Base-by-base conservation (phyloP, 495 filamentous ascomycete species). In the Hypoxylon intermedium region DNA sequence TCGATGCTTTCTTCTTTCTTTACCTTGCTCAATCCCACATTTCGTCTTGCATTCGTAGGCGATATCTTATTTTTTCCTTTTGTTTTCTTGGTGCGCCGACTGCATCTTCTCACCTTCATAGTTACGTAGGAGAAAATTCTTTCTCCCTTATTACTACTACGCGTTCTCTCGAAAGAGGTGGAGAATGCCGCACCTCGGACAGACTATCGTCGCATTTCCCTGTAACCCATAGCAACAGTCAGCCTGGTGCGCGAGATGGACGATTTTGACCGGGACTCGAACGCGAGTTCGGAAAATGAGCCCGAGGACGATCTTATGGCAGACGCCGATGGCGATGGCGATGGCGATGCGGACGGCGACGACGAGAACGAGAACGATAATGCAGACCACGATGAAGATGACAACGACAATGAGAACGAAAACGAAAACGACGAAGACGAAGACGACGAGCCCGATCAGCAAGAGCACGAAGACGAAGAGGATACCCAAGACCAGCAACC, bases 261-360 rank as follows among this genome's bases (percentile, higher is more conserved):
- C 31, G 68, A 71, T 46, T 71, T 62, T n/a, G 66, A 69, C 26
- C 58, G 63, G 48, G 86, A 85, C 24, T 86, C 82, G 56, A 83
- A 84, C 61, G 84, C 76, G 57, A 88, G 84, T 71, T 89, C 87
- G 5, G 87, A 90, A 55, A 88, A 89, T 58, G 87, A 90, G 21
- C 82, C 84, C 54, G 86, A 89, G 26, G 86, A 87, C 50, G 75
- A 72, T 30, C 26, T 67, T 5, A 58, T 77, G n/a, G 81, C 72
- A 7, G 85, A 87, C 33, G 81, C 83, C 34, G 81, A 73, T 20
- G 67, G 70, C 11, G 73, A 64, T n/a, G 73, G 72, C 41, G 67
- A 62, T 19, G 60, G 19, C 34, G 79, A 82, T 56, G 71, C 34
- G 16, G 77, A 85, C 59, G 82, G 74, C 53, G 77, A 81, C 15